Conservation (phyloP, 2,329 filamentous ascomycete genomes). For the Emergomyces orientalis region DNA sequence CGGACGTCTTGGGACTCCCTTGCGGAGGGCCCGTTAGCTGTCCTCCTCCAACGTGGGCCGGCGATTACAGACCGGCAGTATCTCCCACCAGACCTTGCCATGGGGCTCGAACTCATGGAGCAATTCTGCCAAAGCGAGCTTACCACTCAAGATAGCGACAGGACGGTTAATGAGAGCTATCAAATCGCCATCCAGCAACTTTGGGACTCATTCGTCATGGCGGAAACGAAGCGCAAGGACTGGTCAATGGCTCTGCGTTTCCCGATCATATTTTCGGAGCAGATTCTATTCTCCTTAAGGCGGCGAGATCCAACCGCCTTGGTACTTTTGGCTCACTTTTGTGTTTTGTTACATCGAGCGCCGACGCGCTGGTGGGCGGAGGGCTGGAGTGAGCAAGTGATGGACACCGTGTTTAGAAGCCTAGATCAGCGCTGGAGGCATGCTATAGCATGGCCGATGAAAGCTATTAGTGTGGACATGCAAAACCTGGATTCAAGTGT, state of each 20-base stretch:
- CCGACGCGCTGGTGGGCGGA: slow-evolving; percentile 17
- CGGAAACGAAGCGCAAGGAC: slow-evolving; percentile 13
- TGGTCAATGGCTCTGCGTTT: slow-evolving; percentile 15
- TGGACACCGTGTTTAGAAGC: slow-evolving; percentile 10
- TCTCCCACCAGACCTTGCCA: slow-evolving; percentile 9
- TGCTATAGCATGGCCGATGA: slow-evolving; percentile 14
- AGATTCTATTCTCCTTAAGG: slow-evolving; percentile 23
- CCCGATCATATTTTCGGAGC: slow-evolving; percentile 15
- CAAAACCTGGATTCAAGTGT: background rate
- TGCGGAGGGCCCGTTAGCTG: slow-evolving; percentile 9
- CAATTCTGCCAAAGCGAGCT: slow-evolving; percentile 3
- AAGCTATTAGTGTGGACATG: background rate
- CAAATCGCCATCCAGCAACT: slow-evolving; percentile 11
- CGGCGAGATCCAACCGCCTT: slow-evolving; percentile 26
- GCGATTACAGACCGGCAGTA: slow-evolving; percentile 13
- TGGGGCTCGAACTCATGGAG: slow-evolving; percentile 13
- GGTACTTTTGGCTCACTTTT: slow-evolving; percentile 32
- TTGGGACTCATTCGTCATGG: slow-evolving; percentile 16
- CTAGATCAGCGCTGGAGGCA: slow-evolving; percentile 12
- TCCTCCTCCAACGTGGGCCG: slow-evolving; percentile 15
- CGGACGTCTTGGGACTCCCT: slow-evolving; percentile 10
- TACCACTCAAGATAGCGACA: background rate
- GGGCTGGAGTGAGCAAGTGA: slow-evolving; percentile 15
- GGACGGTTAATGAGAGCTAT: background rate
- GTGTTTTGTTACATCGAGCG: slow-evolving; percentile 23